Base-by-base conservation (phyloP, 495 filamentous ascomycete genomes). In the Hyaloscypha hepaticicola region DNA sequence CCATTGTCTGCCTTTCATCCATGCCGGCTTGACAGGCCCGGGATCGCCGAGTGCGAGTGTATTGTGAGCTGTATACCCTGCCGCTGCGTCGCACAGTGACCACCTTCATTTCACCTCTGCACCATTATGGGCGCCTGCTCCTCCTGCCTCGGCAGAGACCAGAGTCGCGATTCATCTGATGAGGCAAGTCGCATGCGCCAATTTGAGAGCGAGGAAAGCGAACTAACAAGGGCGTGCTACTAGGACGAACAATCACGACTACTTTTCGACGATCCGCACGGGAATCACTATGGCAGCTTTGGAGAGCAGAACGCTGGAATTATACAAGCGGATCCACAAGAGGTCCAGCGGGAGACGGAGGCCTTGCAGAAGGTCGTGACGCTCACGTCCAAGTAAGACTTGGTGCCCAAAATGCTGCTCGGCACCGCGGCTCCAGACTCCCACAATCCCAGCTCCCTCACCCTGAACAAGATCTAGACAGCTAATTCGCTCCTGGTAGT, bases 271-370 rank as follows among this genome's bases (percentile, higher is more conserved):
- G 83, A 84, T 58, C 70, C 79, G n/a, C 79, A 79, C 70, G 75
- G 73, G 55, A 68, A 80, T 62, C 77, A 82, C 38, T 85, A 85
- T 58, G 80, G 81, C 26, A 84, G 80, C 70, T 85, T 85, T 66
- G 77, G 75, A 68, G 71, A 73, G 24, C 76, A 81, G 38, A 66
- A 82, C 69, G 77, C 75, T 61, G 72, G 77, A 12, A 53, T 41
- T 6, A 53, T 61, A 26, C 81, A 82, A 68, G 81, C 78, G 66
- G 83, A 85, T 69, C 79, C 83, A 49, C 77, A 81, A 60, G 83
- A 85, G 70, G 79, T 79, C 29, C 81, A 84, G 73, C 77, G 82
- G 70, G 83, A 85, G 74, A 83, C 78, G 49, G 82, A 84, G 75
- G 83, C 82, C 67, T 68, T 85, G 56, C 80, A 83, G 55, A 76